Evolutionary conservation across 2,329 filamentous ascomycete genomes (phyloP), one percentile per base, ranked within the genome.

Genomic region (Colletotrichum scovillei): DNA sequence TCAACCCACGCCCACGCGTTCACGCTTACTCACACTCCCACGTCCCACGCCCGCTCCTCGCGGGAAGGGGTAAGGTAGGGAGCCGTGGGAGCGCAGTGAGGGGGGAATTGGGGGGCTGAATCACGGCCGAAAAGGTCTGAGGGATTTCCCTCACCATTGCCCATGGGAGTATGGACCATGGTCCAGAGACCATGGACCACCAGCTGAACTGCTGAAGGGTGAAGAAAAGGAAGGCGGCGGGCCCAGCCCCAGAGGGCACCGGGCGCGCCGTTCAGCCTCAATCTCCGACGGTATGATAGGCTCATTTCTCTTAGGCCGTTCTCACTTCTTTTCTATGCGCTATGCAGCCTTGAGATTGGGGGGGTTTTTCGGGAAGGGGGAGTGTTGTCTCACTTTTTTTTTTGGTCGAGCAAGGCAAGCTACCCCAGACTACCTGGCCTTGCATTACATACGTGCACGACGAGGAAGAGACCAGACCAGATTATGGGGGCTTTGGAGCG

Each of bases 121-220:
- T 26, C 69, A 71, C 63, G 56, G 69, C 55, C 49, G n/a, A 63
- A 68, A 68, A 28, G 19, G 64, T 67, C 63, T 52, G 57, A 72
- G 68, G 30, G 49, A 42, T 12, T 7, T 7, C 11, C 26, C 22
- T 11, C 16, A n/a, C 56, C 24, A 46, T 62, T 35, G 12, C 12
- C 16, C 63, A 49, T 42, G 5, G 38, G 14, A 42, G 38, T 42
- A 42, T 5, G 14, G 38, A 16, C 38, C 38, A 42, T 42, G 38
- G 38, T 12, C 32, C 38, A 42, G 14, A 19, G 38, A n/a, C 19
- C 42, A 49, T 49, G 19, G 42, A 49, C 42, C 42, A 35, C 42
- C 42, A n/a, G 42, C 42, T n/a, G 42, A 49, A 2, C 19, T 9
- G 42, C 42, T n/a, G 42, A 49, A 19, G 7, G 19, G 42, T 19